phyloP scores from a whole-genome alignment of 192 early-diverging fungal genomes.

The Backusella psychrophila region DNA sequence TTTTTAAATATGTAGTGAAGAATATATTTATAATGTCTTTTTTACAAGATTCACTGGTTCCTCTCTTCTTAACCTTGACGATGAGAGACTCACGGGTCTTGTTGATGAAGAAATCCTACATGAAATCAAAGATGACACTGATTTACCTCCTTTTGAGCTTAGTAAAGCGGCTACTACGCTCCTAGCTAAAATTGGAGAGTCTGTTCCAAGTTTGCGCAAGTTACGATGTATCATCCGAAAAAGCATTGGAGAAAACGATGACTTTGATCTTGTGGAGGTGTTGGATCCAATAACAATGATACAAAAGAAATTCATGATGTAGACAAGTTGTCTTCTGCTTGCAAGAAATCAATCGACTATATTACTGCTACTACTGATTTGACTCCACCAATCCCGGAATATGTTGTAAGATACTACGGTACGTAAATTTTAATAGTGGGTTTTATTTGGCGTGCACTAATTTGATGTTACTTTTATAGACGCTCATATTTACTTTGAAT shows the following conservation, averaged over 20 bases:
- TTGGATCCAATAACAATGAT: too few species aligned
- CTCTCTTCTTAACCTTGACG: neutral
- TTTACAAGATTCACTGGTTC: neutral
- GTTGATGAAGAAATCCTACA: neutral
- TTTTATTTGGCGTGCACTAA: constrained; percentile 1
- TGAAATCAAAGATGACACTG: neutral
- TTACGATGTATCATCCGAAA: too few species aligned
- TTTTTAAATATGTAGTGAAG: neutral
- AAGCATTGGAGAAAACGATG: too few species aligned
- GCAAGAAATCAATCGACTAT: neutral
- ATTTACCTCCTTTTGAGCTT: neutral
- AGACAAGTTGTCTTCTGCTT: neutral
- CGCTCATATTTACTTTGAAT: constrained; percentile 5
- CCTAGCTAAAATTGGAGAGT: too few species aligned
- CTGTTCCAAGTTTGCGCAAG: too few species aligned
- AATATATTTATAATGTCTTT: neutral
- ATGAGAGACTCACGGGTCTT: neutral
- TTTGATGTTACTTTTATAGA: constrained; percentile 12
- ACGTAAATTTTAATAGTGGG: neutral
- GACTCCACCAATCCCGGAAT: neutral
- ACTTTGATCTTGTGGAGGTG: too few species aligned
- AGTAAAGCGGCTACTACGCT: neutral
- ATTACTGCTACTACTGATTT: constrained; percentile 2
- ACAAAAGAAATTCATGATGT: neutral
- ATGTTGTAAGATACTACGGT: neutral